Conservation (phyloP, 2,329 filamentous ascomycete genomes). For the Mycosphaerelloides madeirae region DNA sequence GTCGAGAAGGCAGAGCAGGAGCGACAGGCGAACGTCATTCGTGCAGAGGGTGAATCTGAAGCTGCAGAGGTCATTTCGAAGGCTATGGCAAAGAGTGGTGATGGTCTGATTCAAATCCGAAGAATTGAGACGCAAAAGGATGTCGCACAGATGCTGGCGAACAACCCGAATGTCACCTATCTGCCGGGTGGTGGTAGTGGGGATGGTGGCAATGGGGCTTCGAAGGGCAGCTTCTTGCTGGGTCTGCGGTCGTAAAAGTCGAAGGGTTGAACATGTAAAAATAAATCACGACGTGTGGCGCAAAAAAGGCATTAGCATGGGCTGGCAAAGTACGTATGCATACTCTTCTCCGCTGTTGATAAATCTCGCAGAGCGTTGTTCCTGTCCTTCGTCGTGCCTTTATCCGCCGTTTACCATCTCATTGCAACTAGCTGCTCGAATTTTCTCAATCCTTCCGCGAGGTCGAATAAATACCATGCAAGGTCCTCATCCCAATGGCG, state of each 20-base stretch:
- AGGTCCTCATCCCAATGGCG: no score
- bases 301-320: slow-evolving; percentile 2
- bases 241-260: slow-evolving; percentile 53
- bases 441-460: no score
- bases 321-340: slow-evolving; percentile 7
- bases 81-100: slow-evolving; percentile 87
- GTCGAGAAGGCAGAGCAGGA: slow-evolving; percentile 99
- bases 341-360: slow-evolving; percentile 14
- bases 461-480: no score
- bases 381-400: no score
- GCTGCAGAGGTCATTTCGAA: slow-evolving; percentile 91
- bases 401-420: no score
- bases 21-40: slow-evolving; percentile 95
- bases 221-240: slow-evolving; percentile 58
- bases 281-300: slow-evolving; percentile 6
- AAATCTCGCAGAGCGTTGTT: no score
- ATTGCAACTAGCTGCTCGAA: no score
- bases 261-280: slow-evolving; percentile 4
- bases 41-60: slow-evolving; percentile 96
- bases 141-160: slow-evolving; percentile 82
- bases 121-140: slow-evolving; percentile 96
- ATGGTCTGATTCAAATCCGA: slow-evolving; percentile 91
- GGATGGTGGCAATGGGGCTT: slow-evolving; percentile 50
- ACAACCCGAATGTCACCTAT: slow-evolving; percentile 94
- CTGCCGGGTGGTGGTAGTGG: slow-evolving; percentile 66